These are phyloP conservation scores for Penicillium arizonense DNA, from an alignment of 495 filamentous ascomycete species.

Conservation along the genomic window DNA sequence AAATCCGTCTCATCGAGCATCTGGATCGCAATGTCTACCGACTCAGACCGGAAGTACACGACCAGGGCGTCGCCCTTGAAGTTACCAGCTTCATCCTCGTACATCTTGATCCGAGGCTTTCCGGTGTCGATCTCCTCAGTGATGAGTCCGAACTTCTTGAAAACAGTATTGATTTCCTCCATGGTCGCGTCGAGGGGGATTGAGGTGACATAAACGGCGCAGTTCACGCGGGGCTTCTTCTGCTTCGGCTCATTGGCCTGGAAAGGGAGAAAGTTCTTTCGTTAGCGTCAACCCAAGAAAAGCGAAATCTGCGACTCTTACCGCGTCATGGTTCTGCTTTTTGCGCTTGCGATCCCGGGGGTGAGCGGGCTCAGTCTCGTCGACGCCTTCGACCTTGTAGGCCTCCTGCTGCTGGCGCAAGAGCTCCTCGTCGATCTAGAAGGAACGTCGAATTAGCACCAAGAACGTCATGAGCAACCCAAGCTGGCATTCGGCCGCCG, in stretches of 20 bases:
- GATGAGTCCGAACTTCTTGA: constrained; percentile 81
- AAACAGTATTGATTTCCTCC: constrained; percentile 83
- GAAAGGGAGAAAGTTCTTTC: neutral
- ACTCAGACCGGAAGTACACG: constrained; percentile 91
- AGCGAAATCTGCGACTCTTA: constrained; percentile 34
- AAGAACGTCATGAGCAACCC: constrained; percentile 5
- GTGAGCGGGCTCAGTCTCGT: constrained; percentile 55
- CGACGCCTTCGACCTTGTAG: constrained; percentile 68
- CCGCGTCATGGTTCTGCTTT: constrained; percentile 58
- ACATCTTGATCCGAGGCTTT: constrained; percentile 87
- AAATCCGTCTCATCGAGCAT: constrained; percentile 91
- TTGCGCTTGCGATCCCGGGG: constrained; percentile 66
- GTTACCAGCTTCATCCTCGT: constrained; percentile 73
- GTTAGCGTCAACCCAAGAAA: neutral
- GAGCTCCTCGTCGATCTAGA: constrained; percentile 74
- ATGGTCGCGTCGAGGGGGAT: constrained; percentile 74
- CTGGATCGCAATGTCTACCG: constrained; percentile 83
- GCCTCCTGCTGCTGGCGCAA: constrained; percentile 73
- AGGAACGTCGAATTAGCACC: constrained; percentile 1
- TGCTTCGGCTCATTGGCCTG: constrained; percentile 48
- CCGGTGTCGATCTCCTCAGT: constrained; percentile 89
- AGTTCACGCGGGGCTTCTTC: constrained; percentile 73
- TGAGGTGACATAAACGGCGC: constrained; percentile 84
- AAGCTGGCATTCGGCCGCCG: neutral
- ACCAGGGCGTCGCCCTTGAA: constrained; percentile 94